Evolutionary conservation across 108 stramenopile genomes (phyloP).

Genomic region (Epithemia pelagica): DNA sequence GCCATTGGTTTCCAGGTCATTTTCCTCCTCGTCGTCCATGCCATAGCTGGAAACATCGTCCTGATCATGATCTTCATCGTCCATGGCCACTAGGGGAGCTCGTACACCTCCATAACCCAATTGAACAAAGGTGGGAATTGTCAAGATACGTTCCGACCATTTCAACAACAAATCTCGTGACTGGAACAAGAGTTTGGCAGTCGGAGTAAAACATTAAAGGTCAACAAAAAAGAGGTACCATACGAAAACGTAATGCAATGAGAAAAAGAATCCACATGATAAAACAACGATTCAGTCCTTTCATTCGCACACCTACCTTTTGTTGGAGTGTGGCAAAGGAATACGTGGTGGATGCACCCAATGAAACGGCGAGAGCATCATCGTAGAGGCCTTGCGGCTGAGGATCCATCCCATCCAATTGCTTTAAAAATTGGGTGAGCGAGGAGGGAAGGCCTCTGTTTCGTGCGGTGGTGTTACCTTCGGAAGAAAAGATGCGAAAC

Average conservation of each 20-base stretch:
- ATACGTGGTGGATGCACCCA: background rate
- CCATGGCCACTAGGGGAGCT: constrained; percentile 6
- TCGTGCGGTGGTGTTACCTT: no score
- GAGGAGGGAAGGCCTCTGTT: background rate
- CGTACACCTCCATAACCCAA: constrained; percentile 17
- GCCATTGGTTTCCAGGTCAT: no score
- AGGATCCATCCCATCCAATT: background rate
- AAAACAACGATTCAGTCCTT: no score
- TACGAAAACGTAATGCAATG: background rate
- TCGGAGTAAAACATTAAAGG: background rate
- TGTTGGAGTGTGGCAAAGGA: background rate
- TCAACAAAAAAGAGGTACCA: background rate
- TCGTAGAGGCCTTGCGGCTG: background rate
- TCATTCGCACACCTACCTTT: no score
- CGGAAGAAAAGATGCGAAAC: background rate
- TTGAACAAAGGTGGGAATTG: constrained; percentile 12
- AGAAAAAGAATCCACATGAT: background rate
- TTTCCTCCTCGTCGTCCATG: constrained; percentile 2
- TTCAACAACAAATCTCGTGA: constrained; percentile 9
- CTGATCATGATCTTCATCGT: background rate
- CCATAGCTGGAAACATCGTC: constrained; percentile 13
- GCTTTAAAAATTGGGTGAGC: background rate
- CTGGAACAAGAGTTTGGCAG: background rate
- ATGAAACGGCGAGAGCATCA: background rate
- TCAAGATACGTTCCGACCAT: constrained; percentile 15